These are phyloP conservation scores for Wickerhamomyces sp. DNA, from an alignment of 1,139 yeast genomes.

Conservation along the genomic window DNA sequence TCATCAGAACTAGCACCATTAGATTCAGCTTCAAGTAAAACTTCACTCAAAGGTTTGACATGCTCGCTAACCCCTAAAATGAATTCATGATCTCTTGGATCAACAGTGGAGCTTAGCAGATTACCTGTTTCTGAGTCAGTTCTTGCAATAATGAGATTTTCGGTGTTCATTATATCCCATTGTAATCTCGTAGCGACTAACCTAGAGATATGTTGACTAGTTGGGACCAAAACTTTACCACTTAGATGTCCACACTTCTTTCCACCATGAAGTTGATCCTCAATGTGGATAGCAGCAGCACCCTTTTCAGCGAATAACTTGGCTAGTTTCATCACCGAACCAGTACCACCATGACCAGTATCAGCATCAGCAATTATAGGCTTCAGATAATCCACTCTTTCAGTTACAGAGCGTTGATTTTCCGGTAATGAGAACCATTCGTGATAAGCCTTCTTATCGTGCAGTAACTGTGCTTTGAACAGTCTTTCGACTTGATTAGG, in stretches of 20 bases:
- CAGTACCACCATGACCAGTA: slow-evolving; percentile 66
- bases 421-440: slow-evolving; percentile 29
- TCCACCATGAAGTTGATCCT: slow-evolving; percentile 63
- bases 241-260: slow-evolving; percentile 64
- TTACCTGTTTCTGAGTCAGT: slow-evolving; percentile 58
- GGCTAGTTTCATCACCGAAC: slow-evolving; percentile 60
- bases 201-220: slow-evolving; percentile 52
- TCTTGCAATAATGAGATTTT: slow-evolving; percentile 55
- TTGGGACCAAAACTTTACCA: slow-evolving; percentile 61
- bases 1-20: slow-evolving; percentile 32
- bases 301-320: slow-evolving; percentile 62
- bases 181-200: slow-evolving; percentile 58
- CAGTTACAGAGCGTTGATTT: slow-evolving; percentile 17
- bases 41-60: slow-evolving; percentile 43
- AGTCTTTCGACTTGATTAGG: slow-evolving; percentile 60
- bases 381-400: slow-evolving; percentile 43
- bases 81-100: slow-evolving; percentile 51
- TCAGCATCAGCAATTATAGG: slow-evolving; percentile 68
- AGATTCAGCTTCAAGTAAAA: slow-evolving; percentile 40
- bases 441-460: slow-evolving; percentile 49
- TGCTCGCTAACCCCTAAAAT: slow-evolving; percentile 43
- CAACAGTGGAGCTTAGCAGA: slow-evolving; percentile 49
- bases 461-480: slow-evolving; percentile 52
- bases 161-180: slow-evolving; percentile 61
- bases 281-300: slow-evolving; percentile 61